Evolutionary conservation across 2,329 filamentous ascomycete genomes (phyloP).

Genomic region (Xylariaceae sp.): DNA sequence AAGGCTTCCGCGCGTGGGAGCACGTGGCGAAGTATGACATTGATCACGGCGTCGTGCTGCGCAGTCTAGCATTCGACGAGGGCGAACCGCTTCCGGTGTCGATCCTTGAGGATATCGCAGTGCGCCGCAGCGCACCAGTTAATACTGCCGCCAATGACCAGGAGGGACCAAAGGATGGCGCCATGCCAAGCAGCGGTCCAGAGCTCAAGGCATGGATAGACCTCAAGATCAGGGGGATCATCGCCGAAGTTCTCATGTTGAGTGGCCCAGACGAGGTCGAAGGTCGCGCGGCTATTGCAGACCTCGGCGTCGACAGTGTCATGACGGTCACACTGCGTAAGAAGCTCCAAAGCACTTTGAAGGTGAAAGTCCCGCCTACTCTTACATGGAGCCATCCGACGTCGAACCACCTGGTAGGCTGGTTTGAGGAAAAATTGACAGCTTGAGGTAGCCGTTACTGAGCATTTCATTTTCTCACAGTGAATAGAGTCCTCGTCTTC

Average conservation of each 20-base stretch:
- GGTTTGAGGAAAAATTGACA: too few relatives aligned
- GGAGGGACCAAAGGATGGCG: constrained; percentile 1
- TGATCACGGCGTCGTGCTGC: constrained; percentile 37
- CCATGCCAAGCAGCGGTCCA: constrained; percentile 9
- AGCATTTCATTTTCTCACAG: too few relatives aligned
- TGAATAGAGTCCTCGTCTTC: too few relatives aligned
- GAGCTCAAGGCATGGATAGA: constrained; percentile 31
- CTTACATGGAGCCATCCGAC: constrained; percentile 40
- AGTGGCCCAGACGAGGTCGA: constrained; percentile 31
- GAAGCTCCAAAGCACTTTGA: constrained; percentile 32
- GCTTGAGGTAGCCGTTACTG: too few relatives aligned
- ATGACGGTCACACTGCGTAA: constrained; percentile 35
- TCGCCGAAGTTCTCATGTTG: constrained; percentile 32
- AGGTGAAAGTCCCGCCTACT: constrained; percentile 36
- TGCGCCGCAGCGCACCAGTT: constrained; percentile 5
- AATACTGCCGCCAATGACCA: neutral
- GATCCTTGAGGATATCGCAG: constrained; percentile 28
- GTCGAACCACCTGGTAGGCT: constrained; percentile 33
- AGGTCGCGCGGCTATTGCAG: constrained; percentile 29
- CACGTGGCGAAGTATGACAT: constrained; percentile 33
- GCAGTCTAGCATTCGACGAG: constrained; percentile 28
- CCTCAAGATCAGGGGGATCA: constrained; percentile 30
- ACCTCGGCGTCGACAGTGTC: constrained; percentile 38
- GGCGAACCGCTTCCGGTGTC: constrained; percentile 26
- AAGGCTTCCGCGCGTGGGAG: constrained; percentile 41